phyloP scores from a whole-genome alignment of 768 basidiomycete species.

The Coprinellus micaceus region DNA sequence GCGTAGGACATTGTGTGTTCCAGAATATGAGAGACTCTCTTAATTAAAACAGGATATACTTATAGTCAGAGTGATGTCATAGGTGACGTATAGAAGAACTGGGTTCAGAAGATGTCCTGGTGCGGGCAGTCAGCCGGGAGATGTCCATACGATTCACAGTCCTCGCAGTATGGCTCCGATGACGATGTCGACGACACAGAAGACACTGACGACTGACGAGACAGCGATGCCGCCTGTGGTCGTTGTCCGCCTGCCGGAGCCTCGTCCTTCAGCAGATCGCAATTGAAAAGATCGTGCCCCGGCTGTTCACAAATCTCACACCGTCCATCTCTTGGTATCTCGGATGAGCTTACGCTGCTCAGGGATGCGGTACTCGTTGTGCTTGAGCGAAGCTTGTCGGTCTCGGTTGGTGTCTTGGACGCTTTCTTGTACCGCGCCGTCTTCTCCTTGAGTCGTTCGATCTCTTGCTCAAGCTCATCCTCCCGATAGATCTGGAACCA shows the following conservation, averaged over 20 bases:
- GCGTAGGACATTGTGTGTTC: conserved; percentile 67
- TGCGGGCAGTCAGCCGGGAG: conserved; percentile 75
- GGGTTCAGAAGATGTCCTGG: conserved; percentile 77
- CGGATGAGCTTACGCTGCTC: conserved; percentile 23
- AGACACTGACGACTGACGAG: conserved; percentile 14
- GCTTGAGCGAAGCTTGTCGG: conserved; percentile 20
- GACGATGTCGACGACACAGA: conserved; percentile 14
- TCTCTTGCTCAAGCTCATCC: conserved; percentile 86
- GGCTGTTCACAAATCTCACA: conserved; percentile 87
- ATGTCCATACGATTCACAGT: conserved; percentile 82
- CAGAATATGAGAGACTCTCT: conserved; percentile 3
- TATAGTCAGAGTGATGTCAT: conserved; percentile 7
- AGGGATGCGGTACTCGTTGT: conserved; percentile 25
- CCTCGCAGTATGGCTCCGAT: conserved; percentile 63
- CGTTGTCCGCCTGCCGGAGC: too few species aligned
- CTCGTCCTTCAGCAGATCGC: conserved; percentile 68
- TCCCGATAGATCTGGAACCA: conserved; percentile 74
- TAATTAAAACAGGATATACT: conserved; percentile 3
- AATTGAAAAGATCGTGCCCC: conserved; percentile 85
- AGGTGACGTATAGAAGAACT: conserved; percentile 14
- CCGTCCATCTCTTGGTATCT: conserved; percentile 29
- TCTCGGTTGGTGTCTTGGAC: conserved; percentile 34
- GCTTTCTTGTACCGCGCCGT: conserved; percentile 61
- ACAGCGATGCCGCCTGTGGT: conserved; percentile 8
- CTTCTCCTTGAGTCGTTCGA: conserved; percentile 73